Evolutionary conservation across 2,329 filamentous ascomycete genomes (phyloP), one percentile per base, ranked within the genome.

Genomic region (Epichloe amarillans): DNA sequence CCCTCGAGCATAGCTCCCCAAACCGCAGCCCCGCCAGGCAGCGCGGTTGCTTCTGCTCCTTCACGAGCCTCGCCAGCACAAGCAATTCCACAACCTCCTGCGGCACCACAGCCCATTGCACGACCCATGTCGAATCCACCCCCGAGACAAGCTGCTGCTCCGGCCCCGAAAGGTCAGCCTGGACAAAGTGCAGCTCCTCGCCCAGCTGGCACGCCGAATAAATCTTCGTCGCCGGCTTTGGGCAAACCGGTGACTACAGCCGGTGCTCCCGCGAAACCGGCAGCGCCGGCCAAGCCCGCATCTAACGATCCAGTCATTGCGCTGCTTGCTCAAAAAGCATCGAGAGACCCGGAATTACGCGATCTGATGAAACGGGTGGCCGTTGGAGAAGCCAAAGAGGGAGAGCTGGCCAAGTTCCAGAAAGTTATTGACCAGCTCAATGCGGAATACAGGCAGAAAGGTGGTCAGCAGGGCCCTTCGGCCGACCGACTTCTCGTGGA

Each of bases 351-450:
- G 0, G 75, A 84, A 50, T 70, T 93, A 10, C 83, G 88, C 52
- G 81, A 84, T 37, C 71, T 93, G 0, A 93, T 93, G 87, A 88
- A 88, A 63, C 80, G 86, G 49, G 87, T 93, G 0, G 87, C 87
- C 0, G 81, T 83, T 30, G 86, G 86, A 1, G 77, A 83, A 57
- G 87, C 87, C 0, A 80, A 78, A 12, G 76, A 80, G 38, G 77
- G 81, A 14, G 85, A 93, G 62, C 69, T 93, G 12, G 80, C 80
- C 45, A 79, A 82, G 54, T 93, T 93, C 58, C 87, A 93, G 62
- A 76, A 75, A 46, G 86, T 93, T 41, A 93, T 93, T 54, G 84
- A 89, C 59, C 82, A 88, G 61, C 76, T 93, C 51, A 89, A 84
- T 2, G 66, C 66, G 0, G 76, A 81, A 53, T 77, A 77, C 57